Evolutionary conservation across 768 basidiomycete genomes (phyloP).

Genomic region (Suillus luteus): DNA sequence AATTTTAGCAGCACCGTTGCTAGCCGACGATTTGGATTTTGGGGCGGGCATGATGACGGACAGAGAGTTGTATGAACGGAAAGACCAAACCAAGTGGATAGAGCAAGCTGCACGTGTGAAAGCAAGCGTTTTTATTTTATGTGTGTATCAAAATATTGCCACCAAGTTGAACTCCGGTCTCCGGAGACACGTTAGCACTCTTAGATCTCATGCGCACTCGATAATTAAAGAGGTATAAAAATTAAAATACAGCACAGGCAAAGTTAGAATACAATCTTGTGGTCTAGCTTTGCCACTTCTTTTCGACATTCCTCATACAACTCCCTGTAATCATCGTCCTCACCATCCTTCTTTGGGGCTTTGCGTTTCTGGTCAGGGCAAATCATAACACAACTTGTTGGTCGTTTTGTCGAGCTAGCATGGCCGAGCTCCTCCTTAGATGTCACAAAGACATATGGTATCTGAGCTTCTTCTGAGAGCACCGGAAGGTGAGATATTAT

Average conservation of each 20-base stretch:
- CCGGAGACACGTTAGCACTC: not conserved
- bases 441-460: slow-evolving; percentile 87
- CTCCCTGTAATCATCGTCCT: slow-evolving; percentile 85
- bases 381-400: slow-evolving; percentile 97
- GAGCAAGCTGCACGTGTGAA: slow-evolving; percentile 8
- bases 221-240: slow-evolving; percentile 10
- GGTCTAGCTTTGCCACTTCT: slow-evolving; percentile 84
- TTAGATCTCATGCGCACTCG: not conserved
- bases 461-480: slow-evolving; percentile 88
- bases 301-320: slow-evolving; percentile 82
- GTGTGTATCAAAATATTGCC: slow-evolving; percentile 1
- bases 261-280: slow-evolving; percentile 62
- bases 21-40: slow-evolving; percentile 56
- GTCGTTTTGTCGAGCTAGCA: slow-evolving; percentile 95
- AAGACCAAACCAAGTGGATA: slow-evolving; percentile 15
- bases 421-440: slow-evolving; percentile 96
- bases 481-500: slow-evolving; percentile 97
- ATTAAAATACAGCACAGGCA: slow-evolving; percentile 5
- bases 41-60: slow-evolving; percentile 36
- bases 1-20: slow-evolving; percentile 46
- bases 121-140: slow-evolving; percentile 1
- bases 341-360: slow-evolving; percentile 57
- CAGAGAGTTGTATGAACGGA: slow-evolving; percentile 21
- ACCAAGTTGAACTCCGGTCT: slow-evolving; percentile 1
- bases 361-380: slow-evolving; percentile 82